Evolutionary conservation across 2,329 filamentous ascomycete genomes (phyloP).

Genomic region (Botrytis squamosa): DNA sequence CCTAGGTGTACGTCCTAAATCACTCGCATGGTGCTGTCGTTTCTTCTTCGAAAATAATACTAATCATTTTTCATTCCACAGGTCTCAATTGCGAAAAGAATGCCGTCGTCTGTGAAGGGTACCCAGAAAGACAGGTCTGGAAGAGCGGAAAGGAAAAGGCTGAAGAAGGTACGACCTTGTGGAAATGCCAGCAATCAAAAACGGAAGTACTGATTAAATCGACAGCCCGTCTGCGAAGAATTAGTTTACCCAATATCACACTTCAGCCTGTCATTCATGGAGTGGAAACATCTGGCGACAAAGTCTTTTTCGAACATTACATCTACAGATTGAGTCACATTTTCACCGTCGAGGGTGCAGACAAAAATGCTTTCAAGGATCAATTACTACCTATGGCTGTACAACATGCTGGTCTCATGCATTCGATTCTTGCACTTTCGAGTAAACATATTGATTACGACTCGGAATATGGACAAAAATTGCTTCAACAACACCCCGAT

Average conservation of each 20-base stretch:
- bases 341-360: constrained; percentile 72
- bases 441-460: constrained; percentile 70
- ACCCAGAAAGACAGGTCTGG: constrained; percentile 84
- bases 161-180: constrained; percentile 57
- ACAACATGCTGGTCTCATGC: constrained; percentile 80
- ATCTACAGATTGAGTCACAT: constrained; percentile 75
- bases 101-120: constrained; percentile 86
- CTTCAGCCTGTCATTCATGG: constrained; percentile 72
- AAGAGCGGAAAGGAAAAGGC: constrained; percentile 75
- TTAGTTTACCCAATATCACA: constrained; percentile 53
- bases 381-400: constrained; percentile 80
- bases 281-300: constrained; percentile 76
- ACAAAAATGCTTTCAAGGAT: constrained; percentile 83
- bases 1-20: constrained; percentile 56
- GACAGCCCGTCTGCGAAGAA: constrained; percentile 51
- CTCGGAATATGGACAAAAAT: constrained; percentile 54
- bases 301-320: constrained; percentile 80
- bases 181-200: constrained; percentile 28
- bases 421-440: constrained; percentile 80
- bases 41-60: not conserved
- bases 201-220: constrained; percentile 34
- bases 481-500: constrained; percentile 51
- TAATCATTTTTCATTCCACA: constrained; percentile 38
- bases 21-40: constrained; percentile 20
- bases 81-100: constrained; percentile 92